Evolutionary conservation across 2,329 filamentous ascomycete genomes (phyloP), one percentile per base, ranked within the genome.

Genomic region (Hypomyces perniciosus): DNA sequence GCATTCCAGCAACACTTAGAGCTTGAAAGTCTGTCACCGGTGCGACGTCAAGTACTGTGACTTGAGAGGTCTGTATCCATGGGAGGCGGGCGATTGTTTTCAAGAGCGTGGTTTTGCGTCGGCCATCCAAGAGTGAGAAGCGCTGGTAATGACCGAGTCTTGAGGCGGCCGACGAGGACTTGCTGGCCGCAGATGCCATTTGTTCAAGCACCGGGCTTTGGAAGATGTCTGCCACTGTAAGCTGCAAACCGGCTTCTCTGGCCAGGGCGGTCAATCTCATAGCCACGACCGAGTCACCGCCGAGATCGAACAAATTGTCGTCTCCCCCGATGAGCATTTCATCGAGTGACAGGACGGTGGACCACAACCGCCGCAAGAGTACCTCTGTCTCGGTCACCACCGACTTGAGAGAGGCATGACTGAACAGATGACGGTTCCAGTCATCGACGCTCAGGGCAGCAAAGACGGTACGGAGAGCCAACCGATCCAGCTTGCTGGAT

Each of bases 301-400:
- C 57, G 26, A 55, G 40, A 13, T 50, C 48, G 48, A 59, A 56
- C 30, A 59, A 57, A 44, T 57, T 59, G 45, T 59, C 54, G 43
- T 50, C 35, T 46, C 46, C 41, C 27, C 48, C 49, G 43, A 55
- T 52, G 13, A 28, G 45, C 12, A 44, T 46, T 35, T 37, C 31
- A 26, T 55, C 46, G n/a, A 55, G 26, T 13, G 45, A 51, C n/a
- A 55, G 31, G n/a, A 54, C 52, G 35, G 30, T 37, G 31, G 50
- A 44, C 53, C 53, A 55, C 39, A 55, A 44, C 29, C 34, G 45
- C 10, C 47, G 46, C 12, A 53, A 33, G 39, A 55, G 30, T 13
- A 44, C 43, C 46, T 53, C 50, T 27, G 26, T 50, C 27, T 52
- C 41, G 39, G 46, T 45, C 9, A 44, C 37, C 6, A 51, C 48